Evolutionary conservation across 805 yeast species (phyloP).

Genomic region (Metschnikowia proteae): DNA sequence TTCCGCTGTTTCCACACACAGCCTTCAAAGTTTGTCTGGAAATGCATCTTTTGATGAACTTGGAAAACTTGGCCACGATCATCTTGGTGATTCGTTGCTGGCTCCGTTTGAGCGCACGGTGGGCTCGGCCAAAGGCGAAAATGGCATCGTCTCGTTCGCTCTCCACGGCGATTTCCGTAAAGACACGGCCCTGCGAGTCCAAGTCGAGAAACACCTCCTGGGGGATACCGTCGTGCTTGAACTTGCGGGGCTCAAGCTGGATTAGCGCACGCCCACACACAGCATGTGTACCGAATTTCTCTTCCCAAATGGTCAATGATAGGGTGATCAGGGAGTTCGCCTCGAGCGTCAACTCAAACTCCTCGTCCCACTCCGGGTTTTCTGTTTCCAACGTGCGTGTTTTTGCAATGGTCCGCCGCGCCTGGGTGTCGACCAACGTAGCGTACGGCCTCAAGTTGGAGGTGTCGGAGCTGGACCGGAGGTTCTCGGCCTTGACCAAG

Average conservation of each 20-base stretch:
- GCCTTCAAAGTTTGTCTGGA: conserved; percentile 57
- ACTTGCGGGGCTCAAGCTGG: conserved; percentile 58
- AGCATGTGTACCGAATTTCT: conserved; percentile 50
- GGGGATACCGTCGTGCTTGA: conserved; percentile 66
- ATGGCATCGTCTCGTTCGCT: conserved; percentile 76
- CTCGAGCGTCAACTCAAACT: conserved; percentile 54
- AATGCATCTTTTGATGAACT: conserved; percentile 53
- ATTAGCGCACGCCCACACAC: conserved; percentile 63
- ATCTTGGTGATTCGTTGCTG: conserved; percentile 64
- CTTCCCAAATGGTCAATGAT: conserved; percentile 70
- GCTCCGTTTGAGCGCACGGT: conserved; percentile 58
- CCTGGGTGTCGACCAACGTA: conserved; percentile 55
- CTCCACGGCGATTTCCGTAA: conserved; percentile 70
- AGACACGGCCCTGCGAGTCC: conserved; percentile 65
- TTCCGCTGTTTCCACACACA: conserved; percentile 52
- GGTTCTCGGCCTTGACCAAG: conserved; percentile 59
- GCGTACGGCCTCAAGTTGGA: conserved; percentile 56
- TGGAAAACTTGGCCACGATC: conserved; percentile 70
- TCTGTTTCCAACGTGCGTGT: conserved; percentile 62
- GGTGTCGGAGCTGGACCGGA: conserved; percentile 28
- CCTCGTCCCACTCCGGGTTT: conserved; percentile 86
- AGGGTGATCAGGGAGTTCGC: conserved; percentile 44
- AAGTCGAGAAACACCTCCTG: conserved; percentile 55
- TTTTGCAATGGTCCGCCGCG: conserved; percentile 55
- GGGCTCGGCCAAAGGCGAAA: conserved; percentile 74